These are phyloP conservation scores for Leersia perrieri DNA, from an alignment of 176 grass and related monocot species.

Conservation along the genomic window DNA sequence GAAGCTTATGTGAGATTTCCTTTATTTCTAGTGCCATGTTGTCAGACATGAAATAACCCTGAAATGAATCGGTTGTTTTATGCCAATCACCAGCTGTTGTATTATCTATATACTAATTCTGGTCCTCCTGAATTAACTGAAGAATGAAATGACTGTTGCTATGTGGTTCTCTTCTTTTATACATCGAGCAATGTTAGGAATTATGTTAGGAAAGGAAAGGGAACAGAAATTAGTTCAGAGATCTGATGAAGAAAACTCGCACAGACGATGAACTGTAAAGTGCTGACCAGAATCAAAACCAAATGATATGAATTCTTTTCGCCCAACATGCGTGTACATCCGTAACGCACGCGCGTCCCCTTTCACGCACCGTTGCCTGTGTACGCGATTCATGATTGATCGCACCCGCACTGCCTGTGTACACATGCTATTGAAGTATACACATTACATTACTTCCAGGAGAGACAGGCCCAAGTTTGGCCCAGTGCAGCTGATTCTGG, in stretches of 20 bases:
- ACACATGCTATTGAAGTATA: too few species aligned
- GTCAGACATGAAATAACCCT: slow-evolving; percentile 25
- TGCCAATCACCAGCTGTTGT: not conserved
- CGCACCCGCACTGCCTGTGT: not conserved
- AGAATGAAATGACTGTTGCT: slow-evolving; percentile 15
- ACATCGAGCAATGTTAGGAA: not conserved
- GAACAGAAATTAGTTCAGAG: not conserved
- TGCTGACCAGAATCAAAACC: not conserved
- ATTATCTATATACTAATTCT: not conserved
- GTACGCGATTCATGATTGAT: not conserved
- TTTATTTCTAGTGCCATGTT: slow-evolving; percentile 20
- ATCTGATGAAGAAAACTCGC: not conserved
- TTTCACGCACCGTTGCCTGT: not conserved
- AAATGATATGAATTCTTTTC: not conserved
- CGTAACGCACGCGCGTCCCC: not conserved
- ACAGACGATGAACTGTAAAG: not conserved
- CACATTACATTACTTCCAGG: not conserved
- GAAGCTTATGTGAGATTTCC: slow-evolving; percentile 31
- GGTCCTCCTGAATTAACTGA: not conserved
- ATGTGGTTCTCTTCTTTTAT: not conserved
- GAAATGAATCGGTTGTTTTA: slow-evolving; percentile 3
- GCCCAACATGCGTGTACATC: not conserved
- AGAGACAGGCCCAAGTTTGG: not conserved
- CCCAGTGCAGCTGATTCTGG: not conserved
- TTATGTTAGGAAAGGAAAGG: not conserved